Evolutionary conservation across 495 filamentous ascomycete genomes (phyloP).

Genomic region (Penicillium paradoxum): DNA sequence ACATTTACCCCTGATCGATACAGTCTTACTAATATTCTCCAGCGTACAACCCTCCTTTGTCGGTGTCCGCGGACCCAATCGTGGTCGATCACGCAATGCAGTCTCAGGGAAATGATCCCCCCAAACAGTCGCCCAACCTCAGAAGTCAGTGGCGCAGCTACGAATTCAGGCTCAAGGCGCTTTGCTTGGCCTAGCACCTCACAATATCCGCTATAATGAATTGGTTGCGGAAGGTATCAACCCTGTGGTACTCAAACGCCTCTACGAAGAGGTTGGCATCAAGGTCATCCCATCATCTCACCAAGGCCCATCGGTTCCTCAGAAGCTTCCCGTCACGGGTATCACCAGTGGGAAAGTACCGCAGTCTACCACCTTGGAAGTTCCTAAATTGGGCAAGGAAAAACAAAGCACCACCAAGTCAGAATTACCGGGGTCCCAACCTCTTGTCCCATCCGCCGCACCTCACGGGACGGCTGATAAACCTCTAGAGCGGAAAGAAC

Average conservation of each 20-base stretch:
- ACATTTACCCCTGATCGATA: background rate
- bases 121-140: background rate
- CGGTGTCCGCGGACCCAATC: constrained; percentile 20
- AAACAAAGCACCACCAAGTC: constrained; percentile 2
- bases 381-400: background rate
- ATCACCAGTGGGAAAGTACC: background rate
- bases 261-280: constrained; percentile 65
- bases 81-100: constrained; percentile 15
- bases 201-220: constrained; percentile 61
- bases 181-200: constrained; percentile 56
- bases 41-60: constrained; percentile 43
- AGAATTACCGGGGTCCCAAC: background rate
- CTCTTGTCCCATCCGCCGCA: constrained; percentile 5
- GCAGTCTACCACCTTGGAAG: background rate
- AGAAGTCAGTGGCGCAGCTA: constrained; percentile 40
- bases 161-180: constrained; percentile 66
- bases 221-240: constrained; percentile 71
- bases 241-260: constrained; percentile 50
- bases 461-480: constrained; percentile 28
- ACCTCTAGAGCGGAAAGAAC: constrained; percentile 67
- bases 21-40: constrained; percentile 16
- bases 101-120: constrained; percentile 7
- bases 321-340: background rate
- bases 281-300: constrained; percentile 24
- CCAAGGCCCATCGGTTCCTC: background rate